phyloP scores from a whole-genome alignment of 441 rosid species.

The Euphorbia neoarborescens region DNA sequence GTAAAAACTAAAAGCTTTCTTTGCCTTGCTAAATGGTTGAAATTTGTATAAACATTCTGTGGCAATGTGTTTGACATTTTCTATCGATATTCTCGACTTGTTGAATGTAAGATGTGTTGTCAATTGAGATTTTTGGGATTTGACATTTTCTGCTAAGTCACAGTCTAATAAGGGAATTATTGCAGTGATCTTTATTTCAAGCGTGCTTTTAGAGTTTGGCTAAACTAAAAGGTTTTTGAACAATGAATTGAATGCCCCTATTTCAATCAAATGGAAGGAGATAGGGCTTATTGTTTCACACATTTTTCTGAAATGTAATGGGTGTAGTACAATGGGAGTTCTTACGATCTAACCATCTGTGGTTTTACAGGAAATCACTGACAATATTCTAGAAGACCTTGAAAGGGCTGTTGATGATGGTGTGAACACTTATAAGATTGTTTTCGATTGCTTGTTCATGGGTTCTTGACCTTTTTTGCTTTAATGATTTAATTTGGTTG shows the following conservation, averaged over 20 bases:
- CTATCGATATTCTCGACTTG: neutral
- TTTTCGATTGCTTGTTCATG: neutral
- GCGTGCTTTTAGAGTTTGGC: slow-evolving; percentile 43
- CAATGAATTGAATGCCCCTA: slow-evolving; percentile 26
- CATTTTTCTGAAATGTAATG: slow-evolving; percentile 27
- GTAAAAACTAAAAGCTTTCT: neutral
- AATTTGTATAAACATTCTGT: no score
- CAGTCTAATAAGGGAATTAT: slow-evolving; percentile 50
- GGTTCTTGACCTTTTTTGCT: slow-evolving; percentile 11
- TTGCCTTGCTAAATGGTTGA: no score
- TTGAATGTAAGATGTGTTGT: neutral
- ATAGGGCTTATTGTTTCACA: slow-evolving; percentile 43
- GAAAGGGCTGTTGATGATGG: slow-evolving; percentile 99
- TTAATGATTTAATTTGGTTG: neutral
- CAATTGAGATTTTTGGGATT: neutral
- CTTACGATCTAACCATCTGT: slow-evolving; percentile 44
- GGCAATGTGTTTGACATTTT: neutral
- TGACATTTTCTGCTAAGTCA: slow-evolving; percentile 53
- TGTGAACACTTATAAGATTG: slow-evolving; percentile 91
- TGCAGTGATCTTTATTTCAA: slow-evolving; percentile 44
- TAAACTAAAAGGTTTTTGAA: slow-evolving; percentile 21
- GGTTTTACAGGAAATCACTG: slow-evolving; percentile 92
- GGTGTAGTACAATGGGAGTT: slow-evolving; percentile 55
- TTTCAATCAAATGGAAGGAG: slow-evolving; percentile 42
- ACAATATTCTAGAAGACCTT: slow-evolving; percentile 94